Evolutionary conservation across 192 early-diverging fungal species (phyloP), one percentile per base, ranked within the genome.

Genomic region (Backusella morwellensis): DNA sequence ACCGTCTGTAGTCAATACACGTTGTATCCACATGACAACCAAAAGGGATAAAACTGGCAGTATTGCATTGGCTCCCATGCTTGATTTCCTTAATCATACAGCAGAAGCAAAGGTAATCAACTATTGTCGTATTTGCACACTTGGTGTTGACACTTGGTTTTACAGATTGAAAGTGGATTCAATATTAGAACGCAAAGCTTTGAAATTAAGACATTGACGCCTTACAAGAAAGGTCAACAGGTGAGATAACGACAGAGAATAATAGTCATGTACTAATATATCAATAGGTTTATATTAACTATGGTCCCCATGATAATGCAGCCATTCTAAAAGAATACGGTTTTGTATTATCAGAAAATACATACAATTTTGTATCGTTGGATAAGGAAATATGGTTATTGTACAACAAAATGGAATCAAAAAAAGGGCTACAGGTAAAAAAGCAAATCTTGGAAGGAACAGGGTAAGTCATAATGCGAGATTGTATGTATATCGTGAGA

Each of bases 1-100:
- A 44, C 42, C 17, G 35, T 11, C 6, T 42, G 8, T 77, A 90
- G 88, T 90, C 12, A 90, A 88, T 77, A 88, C 89, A 2, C 82
- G 89, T 66, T 87, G 89, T 40, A 90, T 90, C 40, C 85, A 88
- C 71, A 74, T 90, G 26, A 84, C 82, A 50, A 75, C 78, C 6
- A 63, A 63, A 63, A 63, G 56, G 26, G 81, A 74, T 12, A 89
- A 90, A 63, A 73, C 41, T 14, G 72, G 82, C 7, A 89, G 83
- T 67, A 91, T 94, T 44, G 90, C 93, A 35, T 80, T 94, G 44
- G 93, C 93, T 35, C 93, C 93, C 5, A 83, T 93, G 69, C 83
- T 94, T 14, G 93, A 94, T 84, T 88, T 94, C 21, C 88, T 94
- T 47, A 94, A 94, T 78, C 93, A 94, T 85, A 87, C 85, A 42